A percentile compares a stretch with the other conserved stretches of the same genome.
phyloP scores from a whole-genome alignment of 2,329 filamentous ascomycete species.

The Diaporthe vaccinii region DNA sequence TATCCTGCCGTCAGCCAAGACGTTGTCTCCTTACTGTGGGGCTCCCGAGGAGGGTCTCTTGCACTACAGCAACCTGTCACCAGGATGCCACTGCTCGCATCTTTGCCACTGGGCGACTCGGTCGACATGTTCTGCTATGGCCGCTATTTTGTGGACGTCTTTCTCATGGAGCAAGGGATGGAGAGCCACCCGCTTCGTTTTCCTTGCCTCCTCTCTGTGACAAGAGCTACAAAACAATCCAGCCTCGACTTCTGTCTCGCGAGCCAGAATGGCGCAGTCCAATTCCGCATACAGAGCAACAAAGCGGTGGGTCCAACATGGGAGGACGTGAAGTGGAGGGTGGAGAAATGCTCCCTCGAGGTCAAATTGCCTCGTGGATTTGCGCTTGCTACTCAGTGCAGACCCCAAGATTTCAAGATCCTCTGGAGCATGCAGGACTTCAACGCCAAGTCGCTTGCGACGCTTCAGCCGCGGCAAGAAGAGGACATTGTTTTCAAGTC shows the following conservation, averaged over 20 bases:
- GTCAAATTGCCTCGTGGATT: conserved; percentile 83
- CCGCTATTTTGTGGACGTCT: conserved; percentile 80
- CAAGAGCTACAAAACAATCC: conserved; percentile 77
- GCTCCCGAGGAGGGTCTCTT: conserved; percentile 66
- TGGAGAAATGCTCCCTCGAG: conserved; percentile 74
- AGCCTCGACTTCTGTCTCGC: conserved; percentile 80
- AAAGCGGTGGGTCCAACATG: conserved; percentile 79
- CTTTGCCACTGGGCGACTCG: conserved; percentile 84
- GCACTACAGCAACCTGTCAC: conserved; percentile 61
- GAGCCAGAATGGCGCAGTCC: conserved; percentile 84
- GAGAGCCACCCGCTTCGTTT: conserved; percentile 78
- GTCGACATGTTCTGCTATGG: conserved; percentile 82
- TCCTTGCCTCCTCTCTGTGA: conserved; percentile 81
- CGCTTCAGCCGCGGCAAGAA: conserved; percentile 76
- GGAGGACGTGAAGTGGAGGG: conserved; percentile 86
- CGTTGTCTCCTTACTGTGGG: conserved; percentile 77
- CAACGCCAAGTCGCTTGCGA: conserved; percentile 80
- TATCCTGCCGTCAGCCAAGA: conserved; percentile 83
- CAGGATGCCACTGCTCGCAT: conserved; percentile 71
- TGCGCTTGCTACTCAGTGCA: conserved; percentile 77
- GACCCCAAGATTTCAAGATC: conserved; percentile 82
- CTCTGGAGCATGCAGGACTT: conserved; percentile 90
- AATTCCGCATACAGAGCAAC: conserved; percentile 78
- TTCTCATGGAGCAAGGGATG: conserved; percentile 79
- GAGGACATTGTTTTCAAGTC: conserved; percentile 79